Percentiles rank a stretch among this genome's conserved stretches.
Evolutionary conservation across 169 alveolate genomes (phyloP).

Genomic region (Plasmodium malariae): DNA sequence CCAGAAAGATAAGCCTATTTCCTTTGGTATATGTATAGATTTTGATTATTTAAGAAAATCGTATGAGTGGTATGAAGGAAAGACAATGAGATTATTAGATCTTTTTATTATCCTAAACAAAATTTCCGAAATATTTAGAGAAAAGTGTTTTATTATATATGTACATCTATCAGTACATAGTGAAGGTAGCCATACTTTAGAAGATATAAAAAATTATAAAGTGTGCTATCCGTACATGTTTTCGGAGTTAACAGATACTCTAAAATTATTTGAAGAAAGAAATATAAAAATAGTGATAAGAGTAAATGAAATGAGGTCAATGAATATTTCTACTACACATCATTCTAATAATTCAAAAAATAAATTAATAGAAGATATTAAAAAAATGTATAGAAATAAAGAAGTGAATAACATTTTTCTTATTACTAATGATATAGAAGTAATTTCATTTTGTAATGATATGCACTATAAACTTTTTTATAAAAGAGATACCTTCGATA

Average conservation of each 20-base stretch:
- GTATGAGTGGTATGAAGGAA: neutral
- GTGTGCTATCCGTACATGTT: neutral
- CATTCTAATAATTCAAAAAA: neutral
- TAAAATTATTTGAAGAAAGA: slow-evolving; percentile 18
- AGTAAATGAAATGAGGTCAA: neutral
- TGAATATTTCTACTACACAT: neutral
- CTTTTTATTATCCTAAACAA: slow-evolving; percentile 20
- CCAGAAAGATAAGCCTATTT: neutral
- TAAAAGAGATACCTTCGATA: neutral
- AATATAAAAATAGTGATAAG: slow-evolving; percentile 17
- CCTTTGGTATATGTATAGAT: slow-evolving; percentile 18
- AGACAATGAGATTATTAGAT: slow-evolving; percentile 4
- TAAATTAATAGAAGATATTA: neutral
- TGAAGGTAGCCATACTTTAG: slow-evolving; percentile 1
- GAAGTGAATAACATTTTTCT: slow-evolving; percentile 1
- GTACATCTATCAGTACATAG: neutral
- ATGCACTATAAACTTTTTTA: neutral
- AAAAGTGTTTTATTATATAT: slow-evolving; percentile 26
- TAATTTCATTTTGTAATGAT: slow-evolving; percentile 11
- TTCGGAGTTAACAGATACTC: slow-evolving; percentile 1
- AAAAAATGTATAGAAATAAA: slow-evolving; percentile 2
- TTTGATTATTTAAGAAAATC: slow-evolving; percentile 25
- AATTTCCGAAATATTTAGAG: slow-evolving; percentile 28
- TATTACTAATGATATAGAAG: slow-evolving; percentile 20
- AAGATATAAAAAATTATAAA: neutral